A percentile compares a stretch with the other conserved stretches of the same genome.
Conservation (phyloP, 805 yeast genomes). For the Candida multigemmis region DNA sequence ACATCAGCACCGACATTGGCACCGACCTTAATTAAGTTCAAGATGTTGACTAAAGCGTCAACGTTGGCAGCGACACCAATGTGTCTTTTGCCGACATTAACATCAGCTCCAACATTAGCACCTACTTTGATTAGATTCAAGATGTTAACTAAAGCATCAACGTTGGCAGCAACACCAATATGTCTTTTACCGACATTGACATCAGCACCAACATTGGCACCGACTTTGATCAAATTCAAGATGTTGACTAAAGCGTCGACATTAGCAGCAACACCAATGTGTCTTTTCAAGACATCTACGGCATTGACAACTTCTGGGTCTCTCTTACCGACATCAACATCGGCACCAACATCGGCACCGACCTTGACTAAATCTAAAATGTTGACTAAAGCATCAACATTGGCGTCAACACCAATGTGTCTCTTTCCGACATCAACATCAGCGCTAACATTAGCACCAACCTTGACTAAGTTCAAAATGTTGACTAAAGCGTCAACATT, state of each 20-base stretch:
- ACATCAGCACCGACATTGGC: constrained; percentile 6
- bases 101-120: constrained; percentile 3
- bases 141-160: constrained; percentile 2
- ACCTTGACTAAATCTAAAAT: constrained; percentile 3
- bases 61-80: constrained; percentile 3
- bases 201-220: no score
- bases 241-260: no score
- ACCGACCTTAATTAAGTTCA: constrained; percentile 5
- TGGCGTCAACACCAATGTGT: constrained; percentile 4
- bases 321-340: constrained; percentile 5
- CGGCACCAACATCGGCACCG: no score
- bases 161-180: constrained; percentile 4
- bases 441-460: constrained; percentile 3
- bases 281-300: no score
- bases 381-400: constrained; percentile 1
- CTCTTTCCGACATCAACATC: constrained; percentile 4
- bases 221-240: no score
- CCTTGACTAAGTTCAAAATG: constrained; percentile 1
- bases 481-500: constrained; percentile 3
- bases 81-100: constrained; percentile 7
- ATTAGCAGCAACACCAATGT: no score
- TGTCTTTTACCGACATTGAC: constrained; percentile 5
- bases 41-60: constrained; percentile 5
- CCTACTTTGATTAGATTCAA: constrained; percentile 5
- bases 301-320: constrained; percentile 5